Percentiles rank a stretch among this genome's conserved stretches.
These are phyloP conservation scores for Crithidia expoeki DNA, from an alignment of 208 protist genomes.

Conservation along the genomic window DNA sequence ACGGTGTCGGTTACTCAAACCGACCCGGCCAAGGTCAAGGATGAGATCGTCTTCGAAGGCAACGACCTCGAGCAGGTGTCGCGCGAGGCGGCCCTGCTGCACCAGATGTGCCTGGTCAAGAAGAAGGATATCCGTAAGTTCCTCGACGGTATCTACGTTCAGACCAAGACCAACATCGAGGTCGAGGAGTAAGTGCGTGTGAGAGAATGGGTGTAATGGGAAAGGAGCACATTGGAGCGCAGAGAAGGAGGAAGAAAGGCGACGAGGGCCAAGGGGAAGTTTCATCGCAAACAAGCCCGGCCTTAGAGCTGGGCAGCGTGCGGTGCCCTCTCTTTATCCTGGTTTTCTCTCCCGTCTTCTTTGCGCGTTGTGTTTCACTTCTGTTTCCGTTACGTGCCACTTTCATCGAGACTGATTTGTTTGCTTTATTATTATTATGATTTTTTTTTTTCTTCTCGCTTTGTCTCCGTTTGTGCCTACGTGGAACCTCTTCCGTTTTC, in stretches of 20 bases:
- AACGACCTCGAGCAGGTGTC: conserved; percentile 96
- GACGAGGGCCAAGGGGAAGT: no score
- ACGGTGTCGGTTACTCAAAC: conserved; percentile 90
- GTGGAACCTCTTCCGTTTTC: no score
- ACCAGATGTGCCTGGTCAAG: conserved; percentile 95
- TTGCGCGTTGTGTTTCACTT: background rate
- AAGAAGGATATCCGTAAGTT: conserved; percentile 99
- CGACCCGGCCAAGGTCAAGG: conserved; percentile 94
- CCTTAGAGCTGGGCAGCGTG: no score
- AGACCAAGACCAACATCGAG: conserved; percentile 93
- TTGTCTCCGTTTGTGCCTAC: background rate
- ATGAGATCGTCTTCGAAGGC: conserved; percentile 97
- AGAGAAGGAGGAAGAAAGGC: no score
- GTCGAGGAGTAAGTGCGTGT: conserved; percentile 68
- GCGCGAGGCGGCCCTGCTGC: conserved; percentile 94
- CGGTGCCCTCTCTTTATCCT: background rate
- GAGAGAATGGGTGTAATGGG: no score
- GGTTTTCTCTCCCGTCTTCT: background rate
- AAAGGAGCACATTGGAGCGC: no score
- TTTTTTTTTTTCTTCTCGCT: conserved; percentile 7
- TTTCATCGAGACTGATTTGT: no score
- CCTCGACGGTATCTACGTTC: conserved; percentile 99
- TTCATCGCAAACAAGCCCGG: no score
- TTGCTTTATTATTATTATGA: no score
- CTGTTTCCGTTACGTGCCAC: background rate